These are phyloP conservation scores for Aspergillus nomiae DNA, from an alignment of 2,329 filamentous ascomycete genomes.

Conservation along the genomic window DNA sequence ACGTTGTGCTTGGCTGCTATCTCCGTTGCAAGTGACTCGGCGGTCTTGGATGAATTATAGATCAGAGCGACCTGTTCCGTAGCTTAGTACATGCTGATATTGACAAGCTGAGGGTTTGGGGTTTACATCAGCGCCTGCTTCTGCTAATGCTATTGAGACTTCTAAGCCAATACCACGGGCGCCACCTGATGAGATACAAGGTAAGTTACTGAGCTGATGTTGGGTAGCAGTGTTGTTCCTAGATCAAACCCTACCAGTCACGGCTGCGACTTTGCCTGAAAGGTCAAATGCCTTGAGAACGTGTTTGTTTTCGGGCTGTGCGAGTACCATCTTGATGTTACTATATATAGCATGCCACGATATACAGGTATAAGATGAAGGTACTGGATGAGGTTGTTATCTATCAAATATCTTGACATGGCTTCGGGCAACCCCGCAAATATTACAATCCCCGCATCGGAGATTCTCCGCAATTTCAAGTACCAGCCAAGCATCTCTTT, in stretches of 20 bases:
- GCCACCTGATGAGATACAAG: constrained; percentile 21
- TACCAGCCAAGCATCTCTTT: neutral
- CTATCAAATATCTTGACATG: neutral
- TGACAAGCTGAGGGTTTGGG: neutral
- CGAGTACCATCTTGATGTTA: constrained; percentile 24
- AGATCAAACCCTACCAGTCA: constrained; percentile 22
- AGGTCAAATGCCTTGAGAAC: constrained; percentile 32
- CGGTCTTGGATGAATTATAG: constrained; percentile 33
- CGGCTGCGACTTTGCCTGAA: constrained; percentile 29
- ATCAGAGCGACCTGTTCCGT: constrained; percentile 33
- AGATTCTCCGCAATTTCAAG: neutral
- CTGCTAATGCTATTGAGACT: constrained; percentile 42
- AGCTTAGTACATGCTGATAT: neutral
- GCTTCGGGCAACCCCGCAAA: neutral
- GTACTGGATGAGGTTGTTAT: no score
- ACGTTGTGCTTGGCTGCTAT: constrained; percentile 31
- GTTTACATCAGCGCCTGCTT: constrained; percentile 41
- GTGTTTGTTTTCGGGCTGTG: constrained; percentile 20
- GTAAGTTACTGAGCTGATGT: neutral
- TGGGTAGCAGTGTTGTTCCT: neutral
- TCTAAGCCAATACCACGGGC: constrained; percentile 42
- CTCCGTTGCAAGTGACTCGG: constrained; percentile 25
- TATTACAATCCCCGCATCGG: constrained; percentile 3
- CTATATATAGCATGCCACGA: neutral
- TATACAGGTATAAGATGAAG: no score